Conservation (phyloP, 2,329 filamentous ascomycete genomes). For the Ophiosphaerella narmari region DNA sequence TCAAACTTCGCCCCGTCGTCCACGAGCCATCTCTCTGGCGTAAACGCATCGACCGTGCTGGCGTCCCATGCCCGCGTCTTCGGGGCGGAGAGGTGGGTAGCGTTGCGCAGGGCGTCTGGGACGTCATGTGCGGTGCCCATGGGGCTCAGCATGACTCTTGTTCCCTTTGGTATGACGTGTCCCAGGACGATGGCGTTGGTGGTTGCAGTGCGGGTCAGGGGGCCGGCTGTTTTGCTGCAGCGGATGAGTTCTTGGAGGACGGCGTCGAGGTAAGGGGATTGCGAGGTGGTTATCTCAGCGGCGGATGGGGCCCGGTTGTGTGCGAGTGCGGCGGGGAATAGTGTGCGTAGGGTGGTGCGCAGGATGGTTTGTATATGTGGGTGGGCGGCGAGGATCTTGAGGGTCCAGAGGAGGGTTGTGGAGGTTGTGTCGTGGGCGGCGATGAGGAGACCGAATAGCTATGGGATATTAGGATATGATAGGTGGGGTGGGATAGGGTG, state of each 20-base stretch:
- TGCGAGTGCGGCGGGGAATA: constrained; percentile 26
- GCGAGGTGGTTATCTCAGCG: constrained; percentile 35
- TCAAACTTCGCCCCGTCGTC: constrained; percentile 18
- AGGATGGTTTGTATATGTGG: constrained; percentile 44
- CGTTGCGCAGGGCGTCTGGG: constrained; percentile 35
- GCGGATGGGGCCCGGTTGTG: constrained; percentile 29
- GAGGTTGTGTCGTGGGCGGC: constrained; percentile 55
- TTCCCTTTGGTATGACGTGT: constrained; percentile 47
- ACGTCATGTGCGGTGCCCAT: constrained; percentile 17
- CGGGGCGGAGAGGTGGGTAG: constrained; percentile 31
- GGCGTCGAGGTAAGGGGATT: constrained; percentile 51
- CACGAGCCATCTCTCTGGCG: constrained; percentile 49
- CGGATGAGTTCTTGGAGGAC: constrained; percentile 50
- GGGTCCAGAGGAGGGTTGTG: constrained; percentile 48
- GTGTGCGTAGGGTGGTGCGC: constrained; percentile 31
- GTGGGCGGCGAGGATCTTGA: constrained; percentile 48
- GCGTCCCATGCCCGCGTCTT: constrained; percentile 26
- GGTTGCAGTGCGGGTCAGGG: constrained; percentile 35
- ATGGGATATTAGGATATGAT: background rate
- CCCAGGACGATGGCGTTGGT: constrained; percentile 50
- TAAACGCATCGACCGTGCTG: constrained; percentile 38
- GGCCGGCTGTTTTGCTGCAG: constrained; percentile 26
- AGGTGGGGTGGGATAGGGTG: background rate
- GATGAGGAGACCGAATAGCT: constrained; percentile 44
- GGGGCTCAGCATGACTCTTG: constrained; percentile 37